phyloP scores from a whole-genome alignment of 306 rosid genomes.

The Sindora glabra region DNA sequence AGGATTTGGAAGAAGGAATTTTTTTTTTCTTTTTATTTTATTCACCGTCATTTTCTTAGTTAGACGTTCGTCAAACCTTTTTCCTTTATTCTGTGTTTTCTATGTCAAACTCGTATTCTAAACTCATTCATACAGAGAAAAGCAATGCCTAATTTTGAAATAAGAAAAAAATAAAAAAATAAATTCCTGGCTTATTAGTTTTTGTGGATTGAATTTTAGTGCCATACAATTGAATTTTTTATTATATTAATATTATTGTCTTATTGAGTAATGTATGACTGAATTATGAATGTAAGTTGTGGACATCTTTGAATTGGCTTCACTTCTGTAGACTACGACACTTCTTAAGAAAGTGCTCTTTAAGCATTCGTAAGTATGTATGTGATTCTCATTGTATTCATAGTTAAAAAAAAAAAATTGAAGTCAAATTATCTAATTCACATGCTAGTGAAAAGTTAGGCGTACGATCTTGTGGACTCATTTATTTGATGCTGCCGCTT shows the following conservation, averaged over 20 bases:
- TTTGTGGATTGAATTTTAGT: background rate
- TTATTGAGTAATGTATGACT: background rate
- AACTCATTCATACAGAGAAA: background rate
- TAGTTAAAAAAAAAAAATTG: background rate
- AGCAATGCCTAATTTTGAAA: background rate
- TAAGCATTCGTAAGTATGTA: background rate
- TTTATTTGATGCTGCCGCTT: too few relatives aligned
- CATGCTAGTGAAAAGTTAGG: background rate
- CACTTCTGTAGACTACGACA: background rate
- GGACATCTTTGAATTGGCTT: background rate
- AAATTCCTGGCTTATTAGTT: background rate
- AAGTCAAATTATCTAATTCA: background rate
- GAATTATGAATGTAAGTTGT: background rate
- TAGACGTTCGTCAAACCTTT: constrained; percentile 51
- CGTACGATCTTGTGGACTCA: background rate
- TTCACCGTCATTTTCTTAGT: too few relatives aligned
- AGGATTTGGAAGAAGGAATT: too few relatives aligned
- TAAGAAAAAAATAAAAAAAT: too few relatives aligned
- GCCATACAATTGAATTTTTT: background rate
- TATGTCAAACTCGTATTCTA: background rate
- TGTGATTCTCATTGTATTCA: background rate
- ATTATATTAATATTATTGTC: background rate
- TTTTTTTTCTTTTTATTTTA: too few relatives aligned
- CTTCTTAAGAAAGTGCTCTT: background rate
- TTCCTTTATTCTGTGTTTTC: background rate